A percentile compares a stretch with the other conserved stretches of the same genome.
Conservation (phyloP, 75 land plant species). For the Sequoiadendron giganteum region DNA sequence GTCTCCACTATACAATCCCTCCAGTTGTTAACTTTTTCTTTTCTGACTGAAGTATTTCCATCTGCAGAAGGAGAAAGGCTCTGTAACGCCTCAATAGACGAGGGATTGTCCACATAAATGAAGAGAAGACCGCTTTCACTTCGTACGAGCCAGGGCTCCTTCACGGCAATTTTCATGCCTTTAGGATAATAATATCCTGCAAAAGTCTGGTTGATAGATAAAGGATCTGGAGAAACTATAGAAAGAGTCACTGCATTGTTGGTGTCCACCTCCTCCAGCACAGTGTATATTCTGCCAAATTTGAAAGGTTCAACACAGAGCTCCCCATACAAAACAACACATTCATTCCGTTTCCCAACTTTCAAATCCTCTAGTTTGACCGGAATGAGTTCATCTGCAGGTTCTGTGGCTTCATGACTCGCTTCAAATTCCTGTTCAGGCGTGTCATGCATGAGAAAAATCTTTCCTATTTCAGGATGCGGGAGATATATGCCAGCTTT, state of each 20-base stretch:
- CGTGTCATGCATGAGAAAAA: neutral
- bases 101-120: neutral
- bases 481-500: neutral
- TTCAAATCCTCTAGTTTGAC: neutral
- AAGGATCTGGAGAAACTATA: neutral
- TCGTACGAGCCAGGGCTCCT: neutral
- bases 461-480: neutral
- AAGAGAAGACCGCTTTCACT: neutral
- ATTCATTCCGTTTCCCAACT: neutral
- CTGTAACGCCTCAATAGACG: neutral
- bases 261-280: neutral
- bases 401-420: neutral
- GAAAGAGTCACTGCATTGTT: neutral
- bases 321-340: neutral
- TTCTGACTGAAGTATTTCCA: neutral
- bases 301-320: constrained; percentile 1
- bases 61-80: neutral
- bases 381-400: neutral
- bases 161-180: neutral
- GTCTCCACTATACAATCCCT: neutral
- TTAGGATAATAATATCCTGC: neutral
- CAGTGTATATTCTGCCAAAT: neutral
- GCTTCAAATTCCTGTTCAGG: neutral
- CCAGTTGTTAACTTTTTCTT: neutral
- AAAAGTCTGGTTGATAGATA: neutral